Evolutionary conservation across 2,329 filamentous ascomycete genomes (phyloP).

Genomic region (Fusarium illudens): DNA sequence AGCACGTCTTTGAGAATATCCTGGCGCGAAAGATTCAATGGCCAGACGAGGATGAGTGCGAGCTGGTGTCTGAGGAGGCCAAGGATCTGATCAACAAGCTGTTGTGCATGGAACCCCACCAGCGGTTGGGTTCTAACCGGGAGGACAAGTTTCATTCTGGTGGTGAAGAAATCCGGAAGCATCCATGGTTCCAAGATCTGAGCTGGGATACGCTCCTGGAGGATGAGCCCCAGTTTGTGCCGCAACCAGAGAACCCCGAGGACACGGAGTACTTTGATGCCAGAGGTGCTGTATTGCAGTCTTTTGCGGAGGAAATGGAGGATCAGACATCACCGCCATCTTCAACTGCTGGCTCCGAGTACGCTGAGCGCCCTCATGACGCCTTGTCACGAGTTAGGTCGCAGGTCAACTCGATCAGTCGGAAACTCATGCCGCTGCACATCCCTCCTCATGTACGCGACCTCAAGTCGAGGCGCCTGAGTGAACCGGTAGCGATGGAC

Average conservation of each 20-base stretch:
- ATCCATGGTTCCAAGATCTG: slow-evolving; percentile 87
- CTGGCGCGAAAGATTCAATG: slow-evolving; percentile 88
- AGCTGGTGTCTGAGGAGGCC: slow-evolving; percentile 80
- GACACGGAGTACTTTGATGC: slow-evolving; percentile 98
- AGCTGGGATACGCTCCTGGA: slow-evolving; percentile 93
- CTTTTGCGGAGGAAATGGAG: slow-evolving; percentile 93
- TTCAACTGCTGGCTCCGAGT: slow-evolving; percentile 75
- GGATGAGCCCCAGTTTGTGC: slow-evolving; percentile 95
- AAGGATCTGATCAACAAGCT: slow-evolving; percentile 95
- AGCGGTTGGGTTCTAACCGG: slow-evolving; percentile 85
- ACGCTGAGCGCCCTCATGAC: slow-evolving; percentile 90
- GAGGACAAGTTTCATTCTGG: slow-evolving; percentile 84
- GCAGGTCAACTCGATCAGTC: slow-evolving; percentile 86
- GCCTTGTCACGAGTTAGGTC: slow-evolving; percentile 88
- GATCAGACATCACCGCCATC: slow-evolving; percentile 82
- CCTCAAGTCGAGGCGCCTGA: slow-evolving; percentile 83
- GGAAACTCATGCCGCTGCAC: slow-evolving; percentile 91
- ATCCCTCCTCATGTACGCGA: slow-evolving; percentile 97
- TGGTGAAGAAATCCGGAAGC: slow-evolving; percentile 88
- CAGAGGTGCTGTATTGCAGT: slow-evolving; percentile 88
- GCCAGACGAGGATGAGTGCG: slow-evolving; percentile 83
- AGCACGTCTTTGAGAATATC: slow-evolving; percentile 97
- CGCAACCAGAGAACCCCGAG: slow-evolving; percentile 90
- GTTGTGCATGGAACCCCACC: slow-evolving; percentile 82
- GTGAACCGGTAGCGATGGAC: slow-evolving; percentile 86